Evolutionary conservation across 306 rosid genomes (phyloP), one percentile per base, ranked within the genome.

Genomic region (Calophaca sinica): DNA sequence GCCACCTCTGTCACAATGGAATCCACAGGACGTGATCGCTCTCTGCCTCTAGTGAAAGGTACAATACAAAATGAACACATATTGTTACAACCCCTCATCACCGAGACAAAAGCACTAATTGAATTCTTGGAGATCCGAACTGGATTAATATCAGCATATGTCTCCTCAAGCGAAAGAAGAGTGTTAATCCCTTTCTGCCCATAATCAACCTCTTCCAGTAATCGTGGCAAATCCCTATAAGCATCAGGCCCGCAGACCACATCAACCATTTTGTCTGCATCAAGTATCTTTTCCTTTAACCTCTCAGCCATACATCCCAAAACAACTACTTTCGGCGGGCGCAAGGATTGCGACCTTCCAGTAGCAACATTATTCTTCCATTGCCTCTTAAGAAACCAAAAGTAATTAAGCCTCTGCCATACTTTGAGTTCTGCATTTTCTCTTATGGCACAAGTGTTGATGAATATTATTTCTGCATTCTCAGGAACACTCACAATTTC

Each of bases 261-360:
- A 76, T 94, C 99, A 35, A 94, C 97, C 97, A 94, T 94, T 81
- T 94, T 94, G 72, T 94, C 99, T 2, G 97, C 52, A 82, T 94
- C 97, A 2, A 94, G 89, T 70, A 92, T 92, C 88, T 88, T 90
- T 62, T 92, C 99, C 88, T 94, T 94, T 61, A 94, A 83, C 87
- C 99, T 88, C 89, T 94, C 97, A 13, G 99, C 99, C 99, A 92
- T 92, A 83, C 99, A 94, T 75, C 99, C 99, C 86, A 94, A 83
- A 28, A 94, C 97, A 41, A 94, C 97, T 42, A 94, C 93, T 79
- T 94, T 94, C 0, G 99, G 99, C 78, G 98, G 98, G 74, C 44
- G 75, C 45, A 74, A 26, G 46, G 98, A 92, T 9, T 85, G 84
- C 0, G 99, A 81, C 82, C 98, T 88, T 71, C 98, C 99, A 3